phyloP scores from a whole-genome alignment of 306 rosid genomes.

The Castanea mollissima region DNA sequence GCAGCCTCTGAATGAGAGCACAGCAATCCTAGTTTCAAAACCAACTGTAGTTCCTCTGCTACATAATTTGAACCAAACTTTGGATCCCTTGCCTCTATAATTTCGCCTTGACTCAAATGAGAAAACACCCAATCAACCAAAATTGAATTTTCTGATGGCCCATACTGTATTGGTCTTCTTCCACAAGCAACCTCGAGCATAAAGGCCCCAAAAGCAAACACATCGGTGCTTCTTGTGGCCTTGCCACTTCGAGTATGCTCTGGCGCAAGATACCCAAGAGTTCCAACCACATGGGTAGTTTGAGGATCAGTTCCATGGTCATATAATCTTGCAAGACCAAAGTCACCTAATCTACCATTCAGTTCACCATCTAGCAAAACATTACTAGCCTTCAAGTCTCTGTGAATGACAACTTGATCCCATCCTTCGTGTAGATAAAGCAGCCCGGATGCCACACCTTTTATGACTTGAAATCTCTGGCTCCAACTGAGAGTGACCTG shows the following conservation, averaged over 20 bases:
- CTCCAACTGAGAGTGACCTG: constrained; percentile 22
- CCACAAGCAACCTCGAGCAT: constrained; percentile 38
- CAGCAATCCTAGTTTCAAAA: constrained; percentile 67
- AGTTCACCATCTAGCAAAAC: constrained; percentile 28
- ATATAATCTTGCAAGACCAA: constrained; percentile 35
- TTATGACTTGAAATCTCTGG: constrained; percentile 30
- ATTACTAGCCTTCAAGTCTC: constrained; percentile 43
- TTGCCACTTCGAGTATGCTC: constrained; percentile 30
- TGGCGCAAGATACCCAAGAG: constrained; percentile 37
- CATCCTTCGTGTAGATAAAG: constrained; percentile 32
- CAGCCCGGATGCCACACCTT: constrained; percentile 32
- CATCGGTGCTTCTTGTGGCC: constrained; percentile 27
- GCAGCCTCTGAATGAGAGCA: constrained; percentile 19
- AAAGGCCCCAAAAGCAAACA: constrained; percentile 37
- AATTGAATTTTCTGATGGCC: not conserved
- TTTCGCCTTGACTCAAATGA: no score
- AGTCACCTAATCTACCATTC: constrained; percentile 33
- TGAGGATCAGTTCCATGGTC: constrained; percentile 35
- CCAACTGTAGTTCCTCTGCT: constrained; percentile 39
- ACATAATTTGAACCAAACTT: constrained; percentile 35
- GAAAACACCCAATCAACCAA: no score
- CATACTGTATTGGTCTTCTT: constrained; percentile 30
- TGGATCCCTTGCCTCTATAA: constrained; percentile 47
- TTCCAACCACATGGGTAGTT: constrained; percentile 32
- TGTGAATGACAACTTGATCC: constrained; percentile 38